Evolutionary conservation across 768 basidiomycete genomes (phyloP), one percentile per base, ranked within the genome.

Genomic region (Floccularia luteovirens): DNA sequence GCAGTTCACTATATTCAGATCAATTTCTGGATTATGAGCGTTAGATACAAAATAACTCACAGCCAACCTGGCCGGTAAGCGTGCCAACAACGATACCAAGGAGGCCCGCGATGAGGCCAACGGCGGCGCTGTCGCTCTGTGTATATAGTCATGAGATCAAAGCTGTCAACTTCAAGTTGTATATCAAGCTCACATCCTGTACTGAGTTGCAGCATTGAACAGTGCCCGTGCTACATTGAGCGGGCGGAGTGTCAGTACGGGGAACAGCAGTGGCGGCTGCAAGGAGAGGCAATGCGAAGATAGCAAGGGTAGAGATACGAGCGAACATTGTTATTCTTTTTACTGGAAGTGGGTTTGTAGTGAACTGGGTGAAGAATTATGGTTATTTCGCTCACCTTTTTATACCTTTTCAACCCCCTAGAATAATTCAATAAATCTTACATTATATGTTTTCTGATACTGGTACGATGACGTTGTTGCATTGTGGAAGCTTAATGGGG

Each of bases 311-410:
- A n/a, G n/a, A n/a, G 38, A 46, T 37, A 27, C 47, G 50, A 44
- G 50, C 32, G 36, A 53, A 48, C 54, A 56, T 56, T 51, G 36
- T 24, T 36, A n/a, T n/a, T n/a, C n/a, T n/a, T n/a, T n/a, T n/a
- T n/a, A n/a, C n/a, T n/a, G n/a, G n/a, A n/a, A n/a, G n/a, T n/a
- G n/a, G n/a, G n/a, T n/a, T n/a, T n/a, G n/a, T n/a, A n/a, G n/a
- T n/a, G n/a, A n/a, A n/a, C n/a, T n/a, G n/a, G n/a, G n/a, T n/a
- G n/a, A n/a, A n/a, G n/a, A n/a, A n/a, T n/a, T n/a, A n/a, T n/a
- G n/a, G n/a, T n/a, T n/a, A n/a, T n/a, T n/a, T n/a, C n/a, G n/a
- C n/a, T n/a, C n/a, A n/a, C n/a, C n/a, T n/a, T n/a, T n/a, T n/a
- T n/a, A n/a, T n/a, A n/a, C n/a, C n/a, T n/a, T n/a, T n/a, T n/a